Evolutionary conservation across 2,329 filamentous ascomycete species (phyloP), one percentile per base, ranked within the genome.

Genomic region (Lachnellula arida): DNA sequence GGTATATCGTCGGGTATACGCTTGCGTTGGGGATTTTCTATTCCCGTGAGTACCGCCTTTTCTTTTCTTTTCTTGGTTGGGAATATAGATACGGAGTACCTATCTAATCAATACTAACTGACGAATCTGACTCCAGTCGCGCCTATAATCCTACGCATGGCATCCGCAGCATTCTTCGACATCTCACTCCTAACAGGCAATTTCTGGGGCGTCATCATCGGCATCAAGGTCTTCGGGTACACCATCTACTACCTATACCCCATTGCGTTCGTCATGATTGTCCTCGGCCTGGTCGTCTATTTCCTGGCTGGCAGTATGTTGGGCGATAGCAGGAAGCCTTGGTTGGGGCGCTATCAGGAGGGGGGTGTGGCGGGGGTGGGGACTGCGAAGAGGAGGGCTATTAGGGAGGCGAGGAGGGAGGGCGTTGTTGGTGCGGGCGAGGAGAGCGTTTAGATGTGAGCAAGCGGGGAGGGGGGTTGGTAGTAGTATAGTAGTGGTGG

Each of bases 171-270:
- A 19, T 97, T 99, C 75, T 95, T 97, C 78, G 96, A 99, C 73
- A 96, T 97, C 67, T 93, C 88, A 7, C 78, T 99, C 62, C 78
- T 99, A 58, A 97, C 94, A 2, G 90, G 86, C 65, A 97, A 96
- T 75, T 97, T 97, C 76, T 99, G 94, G 94, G 92, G 91, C 62
- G 88, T 96, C 60, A 88, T 95, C 63, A 93, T 99, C 65, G 94
- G 94, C 49, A 84, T 95, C 64, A 81, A 86, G 70, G 89, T 97
- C 49, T 96, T 99, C 68, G 84, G 87, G 46, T 82, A 88, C 65
- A 74, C 74, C 42, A 84, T 99, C 56, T 89, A 96, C 75, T 96
- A 84, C 79, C 80, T 97, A 75, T 99, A 99, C 74, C 93, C 94
- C 5, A 89, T 97, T 69, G 93, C 94, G 12, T 99, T 99, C 72